Conservation (phyloP, 2,329 filamentous ascomycete genomes). For the Diplodia corticola region DNA sequence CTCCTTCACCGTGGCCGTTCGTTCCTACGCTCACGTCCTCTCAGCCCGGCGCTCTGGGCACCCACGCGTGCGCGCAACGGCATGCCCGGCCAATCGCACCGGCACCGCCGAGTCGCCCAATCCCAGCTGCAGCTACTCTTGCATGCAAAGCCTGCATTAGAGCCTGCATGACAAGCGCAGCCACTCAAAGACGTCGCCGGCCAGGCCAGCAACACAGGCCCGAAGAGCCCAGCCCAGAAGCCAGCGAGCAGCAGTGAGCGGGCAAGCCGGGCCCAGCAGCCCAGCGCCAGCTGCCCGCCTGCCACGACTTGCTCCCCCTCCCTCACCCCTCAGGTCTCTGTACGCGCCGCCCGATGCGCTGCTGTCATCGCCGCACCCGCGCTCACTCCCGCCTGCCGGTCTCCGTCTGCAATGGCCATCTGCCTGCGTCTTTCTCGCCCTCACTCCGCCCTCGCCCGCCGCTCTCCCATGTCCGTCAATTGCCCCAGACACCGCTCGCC, state of each 20-base stretch:
- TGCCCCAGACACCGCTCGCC: not conserved
- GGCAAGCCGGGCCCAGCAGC: conserved; percentile 1
- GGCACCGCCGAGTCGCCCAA: conserved; percentile 10
- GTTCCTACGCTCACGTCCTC: not conserved
- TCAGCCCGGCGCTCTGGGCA: conserved; percentile 1
- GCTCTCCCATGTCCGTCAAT: not conserved
- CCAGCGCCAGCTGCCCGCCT: not conserved
- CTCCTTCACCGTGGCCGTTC: not conserved
- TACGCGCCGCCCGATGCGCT: conserved; percentile 6
- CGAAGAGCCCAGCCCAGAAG: conserved; percentile 8
- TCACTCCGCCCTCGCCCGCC: not conserved
- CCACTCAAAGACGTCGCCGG: conserved; percentile 13
- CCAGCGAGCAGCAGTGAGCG: not conserved
- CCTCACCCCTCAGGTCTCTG: not conserved
- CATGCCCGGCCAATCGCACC: conserved; percentile 7
- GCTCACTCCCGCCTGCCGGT: not conserved
- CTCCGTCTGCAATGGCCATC: not conserved
- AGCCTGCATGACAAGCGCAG: conserved; percentile 22
- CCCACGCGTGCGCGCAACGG: conserved; percentile 5
- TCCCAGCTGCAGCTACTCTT: conserved; percentile 17
- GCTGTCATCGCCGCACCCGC: conserved; percentile 14
- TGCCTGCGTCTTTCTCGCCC: not conserved
- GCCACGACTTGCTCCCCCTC: conserved; percentile 1
- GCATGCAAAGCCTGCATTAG: conserved; percentile 21
- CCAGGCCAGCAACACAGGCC: conserved; percentile 3